phyloP scores from a whole-genome alignment of 495 filamentous ascomycete genomes.

The Penicillium cataractarum region DNA sequence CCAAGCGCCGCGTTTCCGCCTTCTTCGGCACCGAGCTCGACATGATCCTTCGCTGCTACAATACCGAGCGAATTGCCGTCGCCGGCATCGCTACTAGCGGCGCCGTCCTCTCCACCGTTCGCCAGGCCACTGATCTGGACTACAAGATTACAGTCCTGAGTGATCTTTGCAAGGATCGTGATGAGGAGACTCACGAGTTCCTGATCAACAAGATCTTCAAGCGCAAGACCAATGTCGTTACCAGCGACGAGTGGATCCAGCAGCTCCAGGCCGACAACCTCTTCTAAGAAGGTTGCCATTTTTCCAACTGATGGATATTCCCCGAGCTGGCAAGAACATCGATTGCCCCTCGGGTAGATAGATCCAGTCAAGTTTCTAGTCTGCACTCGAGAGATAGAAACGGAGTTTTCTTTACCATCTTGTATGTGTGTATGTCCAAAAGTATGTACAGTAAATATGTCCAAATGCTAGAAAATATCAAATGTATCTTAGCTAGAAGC shows the following conservation, averaged over 20 bases:
- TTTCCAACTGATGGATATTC: too few relatives aligned
- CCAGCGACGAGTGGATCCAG: slow-evolving; percentile 23
- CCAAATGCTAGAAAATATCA: neutral
- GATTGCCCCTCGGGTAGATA: neutral
- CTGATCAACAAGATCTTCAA: slow-evolving; percentile 41
- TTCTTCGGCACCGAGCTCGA: slow-evolving; percentile 43
- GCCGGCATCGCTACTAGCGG: slow-evolving; percentile 42
- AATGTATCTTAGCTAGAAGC: neutral
- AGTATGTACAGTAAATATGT: neutral
- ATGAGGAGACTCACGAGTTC: slow-evolving; percentile 39
- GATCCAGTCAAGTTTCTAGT: neutral
- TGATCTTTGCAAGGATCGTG: slow-evolving; percentile 42
- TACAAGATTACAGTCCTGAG: slow-evolving; percentile 39
- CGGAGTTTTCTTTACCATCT: too few relatives aligned
- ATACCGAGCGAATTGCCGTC: slow-evolving; percentile 34
- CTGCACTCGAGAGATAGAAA: too few relatives aligned
- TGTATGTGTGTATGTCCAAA: neutral
- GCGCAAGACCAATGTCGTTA: slow-evolving; percentile 29
- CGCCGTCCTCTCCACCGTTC: slow-evolving; percentile 46
- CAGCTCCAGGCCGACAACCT: neutral
- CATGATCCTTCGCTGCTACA: slow-evolving; percentile 36
- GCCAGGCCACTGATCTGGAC: slow-evolving; percentile 41
- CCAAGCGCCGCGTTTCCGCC: slow-evolving; percentile 42
- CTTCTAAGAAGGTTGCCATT: neutral
- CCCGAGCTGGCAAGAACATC: too few relatives aligned